Evolutionary conservation across 2,329 filamentous ascomycete genomes (phyloP), one percentile per base, ranked within the genome.

Genomic region (Fusarium goolgardi): DNA sequence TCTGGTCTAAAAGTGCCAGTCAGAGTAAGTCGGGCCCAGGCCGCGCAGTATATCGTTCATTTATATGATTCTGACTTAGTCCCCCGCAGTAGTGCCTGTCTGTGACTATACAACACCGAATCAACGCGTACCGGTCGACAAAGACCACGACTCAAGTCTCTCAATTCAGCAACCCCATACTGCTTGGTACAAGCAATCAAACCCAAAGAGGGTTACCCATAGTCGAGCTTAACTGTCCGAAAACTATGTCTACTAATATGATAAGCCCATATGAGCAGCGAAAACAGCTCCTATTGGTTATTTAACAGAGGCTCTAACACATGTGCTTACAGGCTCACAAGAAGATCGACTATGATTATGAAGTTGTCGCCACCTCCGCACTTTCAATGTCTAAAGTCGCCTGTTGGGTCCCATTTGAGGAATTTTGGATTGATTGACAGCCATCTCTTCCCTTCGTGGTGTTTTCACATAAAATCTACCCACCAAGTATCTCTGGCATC

Each of bases 351-450:
- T 34, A 43, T 65, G 39, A 65, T 64, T 20, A 55, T 53, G 52
- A 46, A 49, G 39, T 44, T 44, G 20, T 63, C 49, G 45, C 63
- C 53, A 59, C 63, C 25, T 63, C 44, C 31, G 27, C 35, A n/a
- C 18, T 29, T 29, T 29, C 18, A 43, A 18, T 9, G 23, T 45
- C 23, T 7, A 20, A 50, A 27, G 32, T 52, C 39, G 43, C 11
- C 31, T 47, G 13, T 40, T 20, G 13, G 21, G 21, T 25, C 18
- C 25, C 7, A 15, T 18, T 32, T 40, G 13, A 9, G 5, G 18
- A 12, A 23, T 8, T 37, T 34, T 18, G 25, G 6, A 47, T 31
- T 34, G 13, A 43, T 31, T 53, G 34, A 7, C 35, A 34, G 25
- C 18, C 9, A 29, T 20, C 13, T 31, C 11, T 20, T 23, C 23